Percentiles rank a stretch among this genome's conserved stretches.
Evolutionary conservation across 2,329 filamentous ascomycete species (phyloP).

Genomic region (Raffaelea albimanens): DNA sequence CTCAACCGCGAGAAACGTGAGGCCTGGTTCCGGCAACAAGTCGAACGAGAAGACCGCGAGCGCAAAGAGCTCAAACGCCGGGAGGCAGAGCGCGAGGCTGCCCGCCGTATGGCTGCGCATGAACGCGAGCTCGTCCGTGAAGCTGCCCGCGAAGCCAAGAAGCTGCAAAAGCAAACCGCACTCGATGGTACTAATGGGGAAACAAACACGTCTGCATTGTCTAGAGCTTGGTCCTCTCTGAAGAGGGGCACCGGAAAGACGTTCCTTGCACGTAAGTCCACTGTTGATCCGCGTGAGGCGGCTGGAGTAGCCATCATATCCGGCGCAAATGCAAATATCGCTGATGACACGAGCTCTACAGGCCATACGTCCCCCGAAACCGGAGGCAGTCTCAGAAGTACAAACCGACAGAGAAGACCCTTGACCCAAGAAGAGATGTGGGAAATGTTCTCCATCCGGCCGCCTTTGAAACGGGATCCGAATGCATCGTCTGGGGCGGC

Average conservation of each 20-base stretch:
- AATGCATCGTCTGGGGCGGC: no score
- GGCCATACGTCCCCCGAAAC: not conserved
- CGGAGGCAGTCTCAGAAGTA: not conserved
- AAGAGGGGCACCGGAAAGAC: conserved; percentile 7
- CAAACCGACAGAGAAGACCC: not conserved
- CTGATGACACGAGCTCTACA: not conserved
- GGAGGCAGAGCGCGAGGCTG: conserved; percentile 1
- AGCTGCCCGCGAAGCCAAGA: not conserved
- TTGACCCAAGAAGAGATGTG: conserved; percentile 6
- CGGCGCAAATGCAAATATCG: not conserved
- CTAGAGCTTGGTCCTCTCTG: conserved; percentile 9
- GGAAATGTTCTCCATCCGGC: conserved; percentile 8
- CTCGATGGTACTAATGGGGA: not conserved
- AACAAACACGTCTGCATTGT: conserved; percentile 2
- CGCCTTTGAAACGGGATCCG: conserved; percentile 1
- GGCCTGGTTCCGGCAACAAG: conserved; percentile 10
- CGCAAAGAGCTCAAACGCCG: not conserved
- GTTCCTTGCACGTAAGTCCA: conserved; percentile 6
- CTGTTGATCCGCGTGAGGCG: conserved; percentile 4
- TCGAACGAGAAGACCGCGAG: not conserved
- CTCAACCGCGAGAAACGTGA: conserved; percentile 6
- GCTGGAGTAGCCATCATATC: not conserved
- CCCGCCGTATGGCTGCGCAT: not conserved
- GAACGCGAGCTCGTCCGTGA: conserved; percentile 2
- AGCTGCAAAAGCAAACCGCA: not conserved